Conservation (phyloP, 805 yeast species). For the Nakazawaea molendinolei region DNA sequence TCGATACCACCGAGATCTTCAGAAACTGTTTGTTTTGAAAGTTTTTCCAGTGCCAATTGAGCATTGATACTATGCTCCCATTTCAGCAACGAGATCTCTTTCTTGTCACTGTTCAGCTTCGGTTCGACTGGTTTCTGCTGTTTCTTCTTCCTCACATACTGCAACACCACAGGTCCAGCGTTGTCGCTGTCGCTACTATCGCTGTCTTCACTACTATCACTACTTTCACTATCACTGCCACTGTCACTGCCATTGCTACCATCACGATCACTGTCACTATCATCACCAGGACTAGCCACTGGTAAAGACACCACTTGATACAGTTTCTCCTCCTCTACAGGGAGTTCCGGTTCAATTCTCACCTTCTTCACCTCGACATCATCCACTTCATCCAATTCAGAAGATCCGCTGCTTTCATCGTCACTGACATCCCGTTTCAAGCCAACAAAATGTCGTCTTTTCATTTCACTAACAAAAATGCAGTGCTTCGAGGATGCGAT, state of each 20-base stretch:
- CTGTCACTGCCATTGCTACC: slow-evolving; percentile 4
- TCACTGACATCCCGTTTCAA: too few relatives aligned
- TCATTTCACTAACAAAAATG: slow-evolving; percentile 3
- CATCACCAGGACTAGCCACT: background rate
- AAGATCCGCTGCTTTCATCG: too few relatives aligned
- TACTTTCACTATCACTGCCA: slow-evolving; percentile 7
- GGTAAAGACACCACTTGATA: too few relatives aligned
- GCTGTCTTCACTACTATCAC: slow-evolving; percentile 11
- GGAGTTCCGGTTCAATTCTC: too few relatives aligned
- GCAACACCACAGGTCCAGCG: slow-evolving; percentile 21
- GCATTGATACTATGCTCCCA: slow-evolving; percentile 21
- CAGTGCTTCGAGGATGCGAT: too few relatives aligned
- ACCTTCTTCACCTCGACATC: too few relatives aligned
- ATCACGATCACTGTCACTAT: background rate
- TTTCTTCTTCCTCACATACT: slow-evolving; percentile 11
- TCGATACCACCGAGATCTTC: slow-evolving; percentile 32
- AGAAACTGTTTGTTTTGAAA: too few relatives aligned
- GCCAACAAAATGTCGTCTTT: slow-evolving; percentile 11
- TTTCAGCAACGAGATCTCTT: slow-evolving; percentile 17
- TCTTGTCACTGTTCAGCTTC: slow-evolving; percentile 4
- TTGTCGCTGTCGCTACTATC: slow-evolving; percentile 12
- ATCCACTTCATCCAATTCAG: too few relatives aligned
- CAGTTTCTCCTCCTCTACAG: background rate
- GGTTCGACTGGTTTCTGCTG: slow-evolving; percentile 4
- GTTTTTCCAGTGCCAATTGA: slow-evolving; percentile 18